Percentiles rank a stretch among this genome's conserved stretches.
Conservation (phyloP, 257 asterid species). For the Marsdenia floribunda region DNA sequence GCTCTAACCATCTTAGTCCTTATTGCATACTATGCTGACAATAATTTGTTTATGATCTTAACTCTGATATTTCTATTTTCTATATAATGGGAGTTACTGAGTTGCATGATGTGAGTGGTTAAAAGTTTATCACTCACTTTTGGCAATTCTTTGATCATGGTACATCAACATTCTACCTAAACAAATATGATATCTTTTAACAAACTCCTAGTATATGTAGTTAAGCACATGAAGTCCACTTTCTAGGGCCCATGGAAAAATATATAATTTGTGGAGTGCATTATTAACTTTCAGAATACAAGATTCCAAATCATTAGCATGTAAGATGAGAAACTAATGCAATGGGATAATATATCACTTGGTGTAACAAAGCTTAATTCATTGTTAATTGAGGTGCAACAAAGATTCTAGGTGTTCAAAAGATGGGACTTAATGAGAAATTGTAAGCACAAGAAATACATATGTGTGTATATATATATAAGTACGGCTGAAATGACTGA, state of each 20-base stretch:
- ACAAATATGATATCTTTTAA: background rate
- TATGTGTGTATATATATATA: background rate
- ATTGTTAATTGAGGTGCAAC: background rate
- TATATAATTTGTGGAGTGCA: background rate
- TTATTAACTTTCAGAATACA: background rate
- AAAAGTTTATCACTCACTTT: background rate
- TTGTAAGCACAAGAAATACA: too few relatives aligned
- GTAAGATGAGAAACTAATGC: background rate
- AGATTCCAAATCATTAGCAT: background rate
- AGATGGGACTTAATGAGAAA: background rate
- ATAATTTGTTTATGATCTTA: background rate
- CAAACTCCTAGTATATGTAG: too few relatives aligned
- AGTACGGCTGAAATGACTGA: conserved; percentile 13
- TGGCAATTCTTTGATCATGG: background rate
- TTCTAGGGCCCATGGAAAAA: background rate
- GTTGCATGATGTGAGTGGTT: background rate
- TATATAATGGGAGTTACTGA: background rate
- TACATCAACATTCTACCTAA: background rate
- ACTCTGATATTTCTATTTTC: background rate
- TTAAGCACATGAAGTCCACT: background rate
- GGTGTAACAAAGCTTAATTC: background rate
- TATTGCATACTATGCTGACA: background rate
- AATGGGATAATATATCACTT: background rate
- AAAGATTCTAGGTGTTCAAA: background rate
- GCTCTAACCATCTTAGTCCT: background rate